These are phyloP conservation scores for Penicillium sp. DNA, from an alignment of 2,329 filamentous ascomycete genomes.

Conservation along the genomic window DNA sequence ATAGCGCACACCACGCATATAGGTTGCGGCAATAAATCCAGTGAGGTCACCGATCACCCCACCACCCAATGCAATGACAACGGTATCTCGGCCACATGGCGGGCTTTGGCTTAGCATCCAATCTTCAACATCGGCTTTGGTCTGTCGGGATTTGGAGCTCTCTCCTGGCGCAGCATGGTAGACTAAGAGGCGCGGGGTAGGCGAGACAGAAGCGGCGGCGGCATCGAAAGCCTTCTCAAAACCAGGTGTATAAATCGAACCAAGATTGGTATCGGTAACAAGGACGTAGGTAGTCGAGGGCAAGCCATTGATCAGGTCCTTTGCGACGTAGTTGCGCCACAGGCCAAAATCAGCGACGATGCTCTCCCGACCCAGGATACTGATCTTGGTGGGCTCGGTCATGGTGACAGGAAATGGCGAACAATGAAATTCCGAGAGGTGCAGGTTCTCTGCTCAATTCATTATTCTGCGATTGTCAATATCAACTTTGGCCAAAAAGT, in stretches of 20 bases:
- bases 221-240: conserved; percentile 64
- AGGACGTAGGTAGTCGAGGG: conserved; percentile 88
- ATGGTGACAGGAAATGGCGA: conserved; percentile 21
- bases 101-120: conserved; percentile 82
- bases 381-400: conserved; percentile 56
- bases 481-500: conserved; percentile 6
- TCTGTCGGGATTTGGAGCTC: conserved; percentile 85
- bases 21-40: conserved; percentile 93
- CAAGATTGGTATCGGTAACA: conserved; percentile 92
- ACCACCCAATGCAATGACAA: conserved; percentile 89
- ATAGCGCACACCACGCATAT: conserved; percentile 95
- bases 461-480: conserved; percentile 22
- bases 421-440: conserved; percentile 8
- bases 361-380: conserved; percentile 79
- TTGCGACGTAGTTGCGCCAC: conserved; percentile 73
- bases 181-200: conserved; percentile 65
- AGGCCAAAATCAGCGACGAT: conserved; percentile 90
- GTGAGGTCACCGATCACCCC: conserved; percentile 98
- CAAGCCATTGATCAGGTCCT: conserved; percentile 72
- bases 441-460: conserved; percentile 20
- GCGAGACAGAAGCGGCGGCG: conserved; percentile 42
- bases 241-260: conserved; percentile 68
- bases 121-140: conserved; percentile 93
- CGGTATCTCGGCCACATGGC: conserved; percentile 87
- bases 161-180: conserved; percentile 88